Evolutionary conservation across 2,329 filamentous ascomycete species (phyloP).

Genomic region (Leptosphaerulina australis): DNA sequence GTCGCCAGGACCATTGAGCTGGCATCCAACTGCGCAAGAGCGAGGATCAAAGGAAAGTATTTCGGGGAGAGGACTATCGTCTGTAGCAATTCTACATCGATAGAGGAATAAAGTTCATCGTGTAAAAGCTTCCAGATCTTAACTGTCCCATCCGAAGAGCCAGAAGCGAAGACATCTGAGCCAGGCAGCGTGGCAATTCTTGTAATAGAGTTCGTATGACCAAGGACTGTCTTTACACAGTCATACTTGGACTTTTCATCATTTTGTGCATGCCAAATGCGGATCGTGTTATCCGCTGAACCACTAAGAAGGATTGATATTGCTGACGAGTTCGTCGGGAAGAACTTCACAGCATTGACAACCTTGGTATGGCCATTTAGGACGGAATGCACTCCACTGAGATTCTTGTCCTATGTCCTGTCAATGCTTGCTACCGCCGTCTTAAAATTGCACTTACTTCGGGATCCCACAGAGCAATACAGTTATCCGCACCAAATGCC

Average conservation of each 20-base stretch:
- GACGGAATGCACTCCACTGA: slow-evolving; percentile 67
- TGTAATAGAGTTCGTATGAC: slow-evolving; percentile 79
- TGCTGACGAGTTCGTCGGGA: slow-evolving; percentile 59
- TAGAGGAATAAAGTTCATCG: slow-evolving; percentile 34
- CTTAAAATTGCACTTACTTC: slow-evolving; percentile 59
- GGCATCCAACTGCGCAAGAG: slow-evolving; percentile 66
- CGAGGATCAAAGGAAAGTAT: slow-evolving; percentile 81
- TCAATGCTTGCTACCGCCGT: slow-evolving; percentile 21
- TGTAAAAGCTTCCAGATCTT: slow-evolving; percentile 70
- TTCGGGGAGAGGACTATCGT: slow-evolving; percentile 75
- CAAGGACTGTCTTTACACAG: slow-evolving; percentile 59
- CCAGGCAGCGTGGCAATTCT: slow-evolving; percentile 57
- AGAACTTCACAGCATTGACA: slow-evolving; percentile 84
- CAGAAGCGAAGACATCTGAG: slow-evolving; percentile 60
- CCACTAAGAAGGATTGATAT: slow-evolving; percentile 73
- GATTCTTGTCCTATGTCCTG: slow-evolving; percentile 47
- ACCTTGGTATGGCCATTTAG: slow-evolving; percentile 77
- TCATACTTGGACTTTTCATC: slow-evolving; percentile 44
- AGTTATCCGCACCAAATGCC: slow-evolving; percentile 87
- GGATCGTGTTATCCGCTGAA: slow-evolving; percentile 77
- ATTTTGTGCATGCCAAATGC: slow-evolving; percentile 60
- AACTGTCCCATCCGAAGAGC: slow-evolving; percentile 67
- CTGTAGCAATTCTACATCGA: slow-evolving; percentile 40
- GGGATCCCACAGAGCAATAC: slow-evolving; percentile 87
- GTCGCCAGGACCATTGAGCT: slow-evolving; percentile 73